Evolutionary conservation across 2,329 filamentous ascomycete species (phyloP), one percentile per base, ranked within the genome.

Genomic region (Proliferodiscus dingleyae): DNA sequence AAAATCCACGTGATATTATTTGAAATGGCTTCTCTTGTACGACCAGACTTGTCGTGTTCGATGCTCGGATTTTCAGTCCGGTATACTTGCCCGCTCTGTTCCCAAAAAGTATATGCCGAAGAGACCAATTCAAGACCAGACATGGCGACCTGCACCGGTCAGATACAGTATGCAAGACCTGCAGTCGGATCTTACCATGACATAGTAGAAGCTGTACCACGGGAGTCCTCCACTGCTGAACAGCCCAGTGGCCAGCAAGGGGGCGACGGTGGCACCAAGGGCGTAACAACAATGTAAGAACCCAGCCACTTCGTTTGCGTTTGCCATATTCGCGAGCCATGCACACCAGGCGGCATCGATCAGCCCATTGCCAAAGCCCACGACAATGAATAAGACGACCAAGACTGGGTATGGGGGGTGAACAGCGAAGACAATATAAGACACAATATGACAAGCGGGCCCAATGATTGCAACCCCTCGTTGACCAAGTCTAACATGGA

Each of bases 181-280:
- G 13, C 3, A 32, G 26, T n/a, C n/a, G n/a, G 15, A 11, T 61
- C 73, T 51, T 58, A 85, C 79, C 81, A 89, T 85, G 45, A 89
- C 66, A 60, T 88, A 89, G 65, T 87, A 90, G 64, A 84, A 90
- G n/a, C 68, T 71, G 56, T 81, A 88, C 87, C 87, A 93, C 0
- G 70, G 70, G 41, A 83, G 59, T 3, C 68, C 56, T 0, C 67
- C 78, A 50, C 78, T 79, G 0, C 81, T 80, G 37, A 89, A 78
- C 75, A 90, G 81, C 4, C 77, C 75, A 0, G 87, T 89, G 1
- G 85, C 85, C 48, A 89, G 73, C 5, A 90, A 64, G 0, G 86
- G 87, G 3, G 75, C 72, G 10, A 89, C 68, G 0, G 83, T 82
- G 1, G 81, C 86, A 1, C 87, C 86, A 0, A 87, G 60, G 0